A percentile compares a stretch with the other conserved stretches of the same genome.
These are phyloP conservation scores for Striga hermonthica DNA, from an alignment of 305 asterid genomes.

Conservation along the genomic window DNA sequence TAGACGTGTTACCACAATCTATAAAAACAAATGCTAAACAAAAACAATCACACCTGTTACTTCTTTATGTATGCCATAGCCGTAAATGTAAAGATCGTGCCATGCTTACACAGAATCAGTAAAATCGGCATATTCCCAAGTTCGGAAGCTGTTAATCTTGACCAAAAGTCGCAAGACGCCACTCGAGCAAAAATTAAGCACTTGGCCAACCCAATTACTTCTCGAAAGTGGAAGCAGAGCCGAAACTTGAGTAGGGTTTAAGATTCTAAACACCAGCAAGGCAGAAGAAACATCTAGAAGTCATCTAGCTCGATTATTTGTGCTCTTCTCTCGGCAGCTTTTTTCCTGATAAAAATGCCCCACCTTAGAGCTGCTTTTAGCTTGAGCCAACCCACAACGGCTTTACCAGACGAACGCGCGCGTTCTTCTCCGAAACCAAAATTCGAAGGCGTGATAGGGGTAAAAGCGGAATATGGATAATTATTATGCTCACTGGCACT, in stretches of 20 bases:
- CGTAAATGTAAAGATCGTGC: not conserved
- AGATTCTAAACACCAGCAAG: not conserved
- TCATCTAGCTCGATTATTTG: constrained; percentile 80
- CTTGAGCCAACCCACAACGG: constrained; percentile 97
- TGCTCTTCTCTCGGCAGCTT: constrained; percentile 97
- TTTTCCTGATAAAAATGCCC: constrained; percentile 92
- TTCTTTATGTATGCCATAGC: not conserved
- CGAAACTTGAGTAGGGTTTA: too few species aligned
- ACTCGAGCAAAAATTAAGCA: not conserved
- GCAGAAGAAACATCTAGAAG: too few species aligned
- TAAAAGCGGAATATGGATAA: constrained; percentile 49
- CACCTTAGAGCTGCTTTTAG: constrained; percentile 97
- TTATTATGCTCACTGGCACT: constrained; percentile 44
- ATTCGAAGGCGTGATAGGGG: constrained; percentile 52
- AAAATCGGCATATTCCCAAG: not conserved
- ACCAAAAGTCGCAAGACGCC: constrained; percentile 14
- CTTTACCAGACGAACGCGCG: constrained; percentile 83
- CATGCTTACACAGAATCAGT: not conserved
- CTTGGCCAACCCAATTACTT: not conserved
- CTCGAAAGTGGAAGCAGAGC: too few species aligned
- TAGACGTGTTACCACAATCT: constrained; percentile 21
- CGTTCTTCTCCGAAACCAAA: constrained; percentile 53
- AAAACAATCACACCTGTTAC: not conserved
- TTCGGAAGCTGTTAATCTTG: not conserved
- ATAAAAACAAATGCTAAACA: constrained; percentile 19